Base-by-base conservation (phyloP, 768 basidiomycete genomes). In the Daedaleopsis sinensis region DNA sequence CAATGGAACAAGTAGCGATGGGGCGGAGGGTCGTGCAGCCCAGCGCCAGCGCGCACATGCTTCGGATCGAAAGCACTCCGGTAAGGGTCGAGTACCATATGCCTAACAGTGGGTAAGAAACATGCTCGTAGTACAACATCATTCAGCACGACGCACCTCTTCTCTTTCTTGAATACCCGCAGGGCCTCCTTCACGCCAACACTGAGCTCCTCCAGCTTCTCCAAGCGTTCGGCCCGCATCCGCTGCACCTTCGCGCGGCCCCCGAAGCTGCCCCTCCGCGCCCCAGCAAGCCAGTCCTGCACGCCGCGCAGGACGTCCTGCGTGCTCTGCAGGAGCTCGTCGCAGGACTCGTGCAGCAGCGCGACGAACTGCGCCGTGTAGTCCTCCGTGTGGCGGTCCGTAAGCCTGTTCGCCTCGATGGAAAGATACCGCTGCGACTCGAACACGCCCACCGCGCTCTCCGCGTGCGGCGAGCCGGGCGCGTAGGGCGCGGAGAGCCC, bases 1-100 rank as follows among this genome's bases (percentile, higher is more conserved):
- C 86, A 89, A 58, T 90, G 77, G 65, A 93, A 93, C 9, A 93
- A 75, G 68, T 86, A 84, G 43, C 86, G 83, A 72, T 91, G 90
- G 0, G 86, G 82, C 0, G 84, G 85, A 13, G 79, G 73, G 8
- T 82, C 80, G n/a, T 73, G 62, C 15, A 72, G 69, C n/a, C 72
- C 72, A 3, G 63, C 66, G 1, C 64, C 65, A 32, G 57, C 62
- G 16, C 62, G 54, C 48, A 72, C 74, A 57, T 72, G 72, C 21
- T 61, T 65, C 5, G 77, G 66, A 36, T 81, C 79, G 55, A 90
- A 84, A 0, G 79, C 77, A 12, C 74, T 68, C 5, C 80, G 77
- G 67, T 90, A 91, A 1, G 88, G 88, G 36, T 87, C 86, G 1
- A 90, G 71, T 13, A 91, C 78, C 4, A 67, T 66, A 68, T 84